A percentile compares a stretch with the other conserved stretches of the same genome.
These are phyloP conservation scores for Backusella australiensis DNA, from an alignment of 192 early-diverging fungal genomes.

Conservation along the genomic window DNA sequence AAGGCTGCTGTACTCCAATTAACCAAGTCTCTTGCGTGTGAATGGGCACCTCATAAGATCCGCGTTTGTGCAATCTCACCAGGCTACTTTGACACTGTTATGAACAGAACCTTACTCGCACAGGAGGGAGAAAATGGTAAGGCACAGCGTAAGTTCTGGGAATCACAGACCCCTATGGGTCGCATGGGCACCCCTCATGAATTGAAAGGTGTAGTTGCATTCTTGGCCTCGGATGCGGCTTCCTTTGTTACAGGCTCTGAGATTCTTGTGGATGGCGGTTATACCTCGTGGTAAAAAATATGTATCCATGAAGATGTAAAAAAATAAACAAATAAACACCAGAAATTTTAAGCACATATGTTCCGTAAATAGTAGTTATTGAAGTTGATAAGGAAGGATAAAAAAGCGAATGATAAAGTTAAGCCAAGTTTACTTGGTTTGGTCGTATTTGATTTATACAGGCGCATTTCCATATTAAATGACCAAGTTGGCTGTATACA, in stretches of 20 bases:
- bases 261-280: conserved; percentile 36
- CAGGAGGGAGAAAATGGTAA: conserved; percentile 24
- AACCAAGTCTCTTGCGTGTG: conserved; percentile 45
- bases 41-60: conserved; percentile 42
- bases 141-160: conserved; percentile 20
- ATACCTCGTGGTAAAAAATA: conserved; percentile 14
- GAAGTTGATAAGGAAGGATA: background rate
- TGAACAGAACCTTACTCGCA: conserved; percentile 26
- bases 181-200: conserved; percentile 33
- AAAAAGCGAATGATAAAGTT: background rate
- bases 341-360: background rate
- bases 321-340: background rate
- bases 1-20: conserved; percentile 43
- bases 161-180: conserved; percentile 18
- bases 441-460: background rate
- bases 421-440: background rate
- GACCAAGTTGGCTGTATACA: background rate
- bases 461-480: background rate
- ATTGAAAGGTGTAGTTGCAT: conserved; percentile 43
- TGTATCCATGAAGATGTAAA: background rate
- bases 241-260: conserved; percentile 53
- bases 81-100: conserved; percentile 40
- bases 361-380: background rate
- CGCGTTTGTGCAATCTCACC: conserved; percentile 40
- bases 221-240: conserved; percentile 62